phyloP scores from a whole-genome alignment of 805 yeast genomes.

The Dipodascopsis uninucleata region DNA sequence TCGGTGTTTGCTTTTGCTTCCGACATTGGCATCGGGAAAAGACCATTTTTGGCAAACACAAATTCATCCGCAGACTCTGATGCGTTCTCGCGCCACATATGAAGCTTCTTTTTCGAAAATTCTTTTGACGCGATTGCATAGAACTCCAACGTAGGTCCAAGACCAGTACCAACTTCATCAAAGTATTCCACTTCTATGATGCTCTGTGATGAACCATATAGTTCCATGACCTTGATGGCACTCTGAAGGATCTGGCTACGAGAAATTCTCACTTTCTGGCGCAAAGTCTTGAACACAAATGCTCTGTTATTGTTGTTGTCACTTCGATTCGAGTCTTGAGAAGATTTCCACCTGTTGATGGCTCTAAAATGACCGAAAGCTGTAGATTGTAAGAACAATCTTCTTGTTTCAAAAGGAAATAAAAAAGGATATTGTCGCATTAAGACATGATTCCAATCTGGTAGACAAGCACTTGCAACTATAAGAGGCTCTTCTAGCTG shows the following conservation, averaged over 20 bases:
- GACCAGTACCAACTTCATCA: conserved; percentile 92
- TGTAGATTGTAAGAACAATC: conserved; percentile 75
- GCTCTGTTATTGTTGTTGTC: conserved; percentile 25
- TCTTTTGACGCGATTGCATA: conserved; percentile 76
- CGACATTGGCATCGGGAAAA: conserved; percentile 68
- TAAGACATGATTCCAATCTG: conserved; percentile 77
- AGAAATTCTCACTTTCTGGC: conserved; percentile 76
- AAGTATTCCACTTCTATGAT: conserved; percentile 80
- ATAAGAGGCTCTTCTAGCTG: conserved; percentile 87
- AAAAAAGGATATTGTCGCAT: conserved; percentile 74
- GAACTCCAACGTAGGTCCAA: conserved; percentile 94
- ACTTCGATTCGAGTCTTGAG: conserved; percentile 1
- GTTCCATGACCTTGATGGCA: conserved; percentile 71
- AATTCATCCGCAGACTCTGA: conserved; percentile 33
- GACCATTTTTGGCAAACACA: conserved; percentile 48
- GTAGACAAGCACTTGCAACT: conserved; percentile 76
- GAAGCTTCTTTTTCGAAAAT: conserved; percentile 54
- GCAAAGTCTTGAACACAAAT: conserved; percentile 65
- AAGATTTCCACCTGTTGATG: conserved; percentile 71
- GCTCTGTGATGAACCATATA: conserved; percentile 76
- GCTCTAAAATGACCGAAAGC: conserved; percentile 87
- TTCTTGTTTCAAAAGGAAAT: conserved; percentile 77
- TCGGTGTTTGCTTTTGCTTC: conserved; percentile 31
- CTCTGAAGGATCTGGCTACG: conserved; percentile 67
- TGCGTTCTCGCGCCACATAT: conserved; percentile 63